Conservation (phyloP, 78 protist species). For the Neovahlkampfia damariscottae region DNA sequence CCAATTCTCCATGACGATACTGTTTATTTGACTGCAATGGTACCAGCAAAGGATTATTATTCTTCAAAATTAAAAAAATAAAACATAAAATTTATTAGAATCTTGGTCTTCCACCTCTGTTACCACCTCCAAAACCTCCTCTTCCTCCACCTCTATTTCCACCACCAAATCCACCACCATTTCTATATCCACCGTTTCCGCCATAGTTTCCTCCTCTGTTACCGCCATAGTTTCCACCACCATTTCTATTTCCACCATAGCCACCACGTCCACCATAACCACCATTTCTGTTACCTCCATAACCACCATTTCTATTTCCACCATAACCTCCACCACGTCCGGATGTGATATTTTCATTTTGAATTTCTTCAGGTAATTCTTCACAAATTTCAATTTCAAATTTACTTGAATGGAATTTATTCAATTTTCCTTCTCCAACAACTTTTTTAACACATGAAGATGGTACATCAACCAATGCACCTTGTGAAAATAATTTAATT, state of each 20-base stretch:
- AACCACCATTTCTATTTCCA: slow-evolving; percentile 1
- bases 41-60: too few relatives aligned
- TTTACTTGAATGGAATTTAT: neutral
- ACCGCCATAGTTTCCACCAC: neutral
- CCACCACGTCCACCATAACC: neutral
- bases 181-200: neutral
- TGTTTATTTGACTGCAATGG: too few relatives aligned
- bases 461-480: slow-evolving; percentile 16
- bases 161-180: too few relatives aligned
- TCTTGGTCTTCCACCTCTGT: too few relatives aligned
- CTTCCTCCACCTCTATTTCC: too few relatives aligned
- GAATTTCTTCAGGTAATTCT: neutral
- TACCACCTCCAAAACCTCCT: too few relatives aligned
- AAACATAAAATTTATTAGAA: too few relatives aligned
- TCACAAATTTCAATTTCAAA: neutral
- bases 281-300: neutral
- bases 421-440: neutral
- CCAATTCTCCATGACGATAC: too few relatives aligned
- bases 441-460: neutral
- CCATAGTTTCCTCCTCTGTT: neutral
- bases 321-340: slow-evolving; percentile 13
- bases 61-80: too few relatives aligned
- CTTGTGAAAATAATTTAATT: slow-evolving; percentile 5
- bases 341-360: neutral
- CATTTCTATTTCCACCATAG: neutral